Evolutionary conservation across 371 early-diverging fungal species (phyloP).

Genomic region (Nematocida sp.): DNA sequence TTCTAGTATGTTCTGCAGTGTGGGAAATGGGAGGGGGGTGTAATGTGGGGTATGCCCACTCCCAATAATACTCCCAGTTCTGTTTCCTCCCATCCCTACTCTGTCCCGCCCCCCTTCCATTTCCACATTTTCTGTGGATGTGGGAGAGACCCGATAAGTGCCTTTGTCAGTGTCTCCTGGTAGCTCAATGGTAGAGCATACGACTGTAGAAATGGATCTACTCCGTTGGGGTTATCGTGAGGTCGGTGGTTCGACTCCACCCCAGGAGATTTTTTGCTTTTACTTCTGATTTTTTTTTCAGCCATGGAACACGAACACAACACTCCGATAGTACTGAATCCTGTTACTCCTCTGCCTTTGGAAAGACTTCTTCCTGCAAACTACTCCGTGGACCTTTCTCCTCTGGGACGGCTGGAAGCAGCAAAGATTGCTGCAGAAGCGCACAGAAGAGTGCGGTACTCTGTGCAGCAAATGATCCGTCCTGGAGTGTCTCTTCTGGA

Average conservation of each 20-base stretch:
- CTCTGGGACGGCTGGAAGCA: background rate
- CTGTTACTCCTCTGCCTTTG: background rate
- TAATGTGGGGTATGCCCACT: too few relatives aligned
- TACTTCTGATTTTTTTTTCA: slow-evolving; percentile 8
- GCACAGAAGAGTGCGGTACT: slow-evolving; percentile 70
- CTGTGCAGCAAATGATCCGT: slow-evolving; percentile 74
- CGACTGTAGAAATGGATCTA: slow-evolving; percentile 64
- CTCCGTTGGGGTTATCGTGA: slow-evolving; percentile 59
- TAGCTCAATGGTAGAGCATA: slow-evolving; percentile 65
- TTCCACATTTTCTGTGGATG: too few relatives aligned
- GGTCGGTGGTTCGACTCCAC: slow-evolving; percentile 65
- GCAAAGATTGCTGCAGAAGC: slow-evolving; percentile 68
- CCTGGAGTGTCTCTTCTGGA: slow-evolving; percentile 91
- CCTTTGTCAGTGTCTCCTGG: slow-evolving; percentile 54
- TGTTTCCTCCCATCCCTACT: too few relatives aligned
- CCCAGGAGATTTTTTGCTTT: slow-evolving; percentile 63
- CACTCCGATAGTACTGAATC: slow-evolving; percentile 3
- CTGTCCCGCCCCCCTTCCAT: too few relatives aligned
- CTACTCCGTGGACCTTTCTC: background rate
- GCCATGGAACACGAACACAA: background rate
- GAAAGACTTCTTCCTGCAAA: slow-evolving; percentile 5
- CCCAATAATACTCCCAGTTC: too few relatives aligned
- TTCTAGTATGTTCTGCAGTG: too few relatives aligned
- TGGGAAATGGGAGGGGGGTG: too few relatives aligned
- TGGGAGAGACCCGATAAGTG: too few relatives aligned